These are phyloP conservation scores for Leccinellum albellum DNA, from an alignment of 768 basidiomycete genomes.

Conservation along the genomic window DNA sequence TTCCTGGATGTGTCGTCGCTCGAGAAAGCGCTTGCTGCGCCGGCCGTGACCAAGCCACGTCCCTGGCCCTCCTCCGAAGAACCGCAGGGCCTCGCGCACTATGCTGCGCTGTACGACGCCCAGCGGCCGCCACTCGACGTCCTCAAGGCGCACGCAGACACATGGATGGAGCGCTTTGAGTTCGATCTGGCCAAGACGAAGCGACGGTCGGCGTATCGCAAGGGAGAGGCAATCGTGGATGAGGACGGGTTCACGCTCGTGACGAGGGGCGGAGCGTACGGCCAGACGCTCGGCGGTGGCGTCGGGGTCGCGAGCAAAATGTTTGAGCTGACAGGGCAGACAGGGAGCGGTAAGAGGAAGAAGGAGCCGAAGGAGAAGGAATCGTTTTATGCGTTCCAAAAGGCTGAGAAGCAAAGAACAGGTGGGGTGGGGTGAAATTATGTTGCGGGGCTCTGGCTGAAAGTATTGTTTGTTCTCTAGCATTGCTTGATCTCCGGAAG, in stretches of 20 bases:
- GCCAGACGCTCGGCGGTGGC: slow-evolving; percentile 83
- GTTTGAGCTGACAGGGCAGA: slow-evolving; percentile 38
- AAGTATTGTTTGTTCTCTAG: slow-evolving; percentile 29
- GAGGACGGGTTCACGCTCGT: slow-evolving; percentile 95
- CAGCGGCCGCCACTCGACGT: slow-evolving; percentile 73
- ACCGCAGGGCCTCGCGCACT: slow-evolving; percentile 71
- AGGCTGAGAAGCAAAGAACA: slow-evolving; percentile 82
- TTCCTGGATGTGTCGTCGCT: slow-evolving; percentile 73
- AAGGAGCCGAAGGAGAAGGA: slow-evolving; percentile 66
- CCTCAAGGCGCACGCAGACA: slow-evolving; percentile 77
- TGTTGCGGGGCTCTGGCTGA: background rate
- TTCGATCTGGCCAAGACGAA: slow-evolving; percentile 51
- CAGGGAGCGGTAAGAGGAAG: slow-evolving; percentile 31
- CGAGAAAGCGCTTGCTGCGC: slow-evolving; percentile 55
- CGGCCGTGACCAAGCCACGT: slow-evolving; percentile 31
- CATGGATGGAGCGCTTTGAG: slow-evolving; percentile 74
- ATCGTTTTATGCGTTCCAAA: slow-evolving; percentile 87
- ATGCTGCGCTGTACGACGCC: slow-evolving; percentile 56
- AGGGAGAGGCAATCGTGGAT: slow-evolving; percentile 87
- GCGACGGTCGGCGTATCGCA: slow-evolving; percentile 63
- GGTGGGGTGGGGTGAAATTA: slow-evolving; percentile 41
- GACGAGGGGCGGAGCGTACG: slow-evolving; percentile 87
- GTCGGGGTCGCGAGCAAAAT: slow-evolving; percentile 60
- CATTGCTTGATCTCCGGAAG: slow-evolving; percentile 57
- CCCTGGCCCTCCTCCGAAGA: slow-evolving; percentile 51